Conservation (phyloP, 371 early-diverging fungal genomes). For the Scutellospora calospora region DNA sequence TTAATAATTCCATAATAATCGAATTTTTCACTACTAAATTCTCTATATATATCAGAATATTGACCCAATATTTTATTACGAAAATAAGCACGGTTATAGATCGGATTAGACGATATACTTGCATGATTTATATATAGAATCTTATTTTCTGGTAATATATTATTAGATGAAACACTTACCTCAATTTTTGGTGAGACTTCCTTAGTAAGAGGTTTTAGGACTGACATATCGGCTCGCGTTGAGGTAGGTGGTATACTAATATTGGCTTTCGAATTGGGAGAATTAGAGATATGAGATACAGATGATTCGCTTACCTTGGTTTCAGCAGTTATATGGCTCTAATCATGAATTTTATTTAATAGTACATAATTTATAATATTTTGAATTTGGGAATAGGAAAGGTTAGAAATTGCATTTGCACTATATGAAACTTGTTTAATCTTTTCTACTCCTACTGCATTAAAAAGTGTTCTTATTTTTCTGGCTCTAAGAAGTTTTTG, state of each 20-base stretch:
- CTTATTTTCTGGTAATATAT: conserved; percentile 34
- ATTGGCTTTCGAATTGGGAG: too few relatives aligned
- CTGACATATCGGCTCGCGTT: too few relatives aligned
- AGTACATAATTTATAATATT: conserved; percentile 6
- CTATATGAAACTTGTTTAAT: conserved; percentile 16
- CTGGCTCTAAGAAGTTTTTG: conserved; percentile 8
- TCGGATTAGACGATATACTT: background rate
- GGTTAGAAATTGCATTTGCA: conserved; percentile 10
- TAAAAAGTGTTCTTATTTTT: conserved; percentile 4
- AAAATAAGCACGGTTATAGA: background rate
- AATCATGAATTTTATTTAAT: too few relatives aligned
- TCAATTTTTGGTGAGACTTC: background rate
- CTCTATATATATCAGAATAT: conserved; percentile 27
- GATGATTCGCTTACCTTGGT: too few relatives aligned
- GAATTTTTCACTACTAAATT: conserved; percentile 5
- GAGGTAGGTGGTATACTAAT: too few relatives aligned
- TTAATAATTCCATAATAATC: conserved; percentile 15
- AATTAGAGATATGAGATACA: too few relatives aligned
- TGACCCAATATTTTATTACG: conserved; percentile 11
- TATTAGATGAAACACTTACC: conserved; percentile 12
- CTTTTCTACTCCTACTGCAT: conserved; percentile 6
- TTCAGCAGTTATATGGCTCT: too few relatives aligned
- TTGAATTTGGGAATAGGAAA: background rate
- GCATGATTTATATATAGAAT: background rate
- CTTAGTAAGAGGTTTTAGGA: too few relatives aligned